These are phyloP conservation scores for Brassica balearica DNA, from an alignment of 441 rosid genomes.

Conservation along the genomic window DNA sequence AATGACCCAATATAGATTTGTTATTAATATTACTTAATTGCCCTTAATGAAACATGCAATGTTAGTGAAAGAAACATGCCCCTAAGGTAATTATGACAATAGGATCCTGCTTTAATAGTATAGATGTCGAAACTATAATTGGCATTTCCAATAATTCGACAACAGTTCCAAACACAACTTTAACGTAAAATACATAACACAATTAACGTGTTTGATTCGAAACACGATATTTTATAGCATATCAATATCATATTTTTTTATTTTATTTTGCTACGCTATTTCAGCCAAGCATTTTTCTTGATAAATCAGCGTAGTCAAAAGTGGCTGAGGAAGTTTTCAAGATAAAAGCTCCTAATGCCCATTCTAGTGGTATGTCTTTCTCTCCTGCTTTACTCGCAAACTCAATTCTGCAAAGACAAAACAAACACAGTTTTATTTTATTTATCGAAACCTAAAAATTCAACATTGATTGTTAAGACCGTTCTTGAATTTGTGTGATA, in stretches of 20 bases:
- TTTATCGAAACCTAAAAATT: neutral
- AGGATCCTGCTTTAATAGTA: too few relatives aligned
- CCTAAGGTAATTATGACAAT: too few relatives aligned
- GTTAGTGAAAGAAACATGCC: too few relatives aligned
- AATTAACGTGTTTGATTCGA: neutral
- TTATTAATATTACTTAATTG: too few relatives aligned
- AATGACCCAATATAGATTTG: too few relatives aligned
- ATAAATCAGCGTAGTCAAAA: constrained; percentile 11
- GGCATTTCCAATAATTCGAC: too few relatives aligned
- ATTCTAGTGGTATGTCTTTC: constrained; percentile 67
- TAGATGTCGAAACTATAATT: too few relatives aligned
- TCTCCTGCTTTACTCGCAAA: constrained; percentile 64
- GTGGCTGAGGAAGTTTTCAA: constrained; percentile 52
- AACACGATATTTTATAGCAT: neutral
- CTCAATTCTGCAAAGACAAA: constrained; percentile 55
- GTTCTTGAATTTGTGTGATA: neutral
- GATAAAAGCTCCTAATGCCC: constrained; percentile 93
- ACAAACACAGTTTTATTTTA: constrained; percentile 7
- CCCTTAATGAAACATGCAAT: too few relatives aligned
- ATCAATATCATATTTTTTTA: neutral
- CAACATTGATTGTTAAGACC: neutral
- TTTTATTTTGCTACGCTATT: neutral
- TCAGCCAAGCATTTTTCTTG: constrained; percentile 39
- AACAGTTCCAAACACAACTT: neutral
- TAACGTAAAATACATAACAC: neutral